phyloP scores from a whole-genome alignment of 2,329 filamentous ascomycete species.

The Cladosporium oxysporum region DNA sequence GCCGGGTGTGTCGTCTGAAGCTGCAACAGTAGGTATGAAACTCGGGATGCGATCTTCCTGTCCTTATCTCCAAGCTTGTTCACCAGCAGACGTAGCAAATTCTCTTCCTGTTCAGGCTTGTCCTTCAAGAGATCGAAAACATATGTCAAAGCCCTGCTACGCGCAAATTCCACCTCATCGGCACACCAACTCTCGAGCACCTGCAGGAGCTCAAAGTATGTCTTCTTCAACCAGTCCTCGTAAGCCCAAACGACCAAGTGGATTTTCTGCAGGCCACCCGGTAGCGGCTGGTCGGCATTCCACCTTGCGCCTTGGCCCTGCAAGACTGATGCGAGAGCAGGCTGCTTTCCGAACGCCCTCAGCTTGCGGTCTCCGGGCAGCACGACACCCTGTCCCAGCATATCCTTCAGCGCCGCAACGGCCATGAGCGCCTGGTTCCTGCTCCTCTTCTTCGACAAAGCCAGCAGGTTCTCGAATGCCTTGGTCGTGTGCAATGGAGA shows the following conservation, averaged over 20 bases:
- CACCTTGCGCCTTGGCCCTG: constrained; percentile 65
- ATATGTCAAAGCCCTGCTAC: constrained; percentile 83
- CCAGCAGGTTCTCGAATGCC: constrained; percentile 80
- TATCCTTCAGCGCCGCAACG: constrained; percentile 89
- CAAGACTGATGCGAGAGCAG: constrained; percentile 70
- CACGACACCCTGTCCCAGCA: constrained; percentile 84
- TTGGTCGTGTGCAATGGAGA: constrained; percentile 92
- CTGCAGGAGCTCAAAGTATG: constrained; percentile 91
- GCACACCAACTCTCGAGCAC: constrained; percentile 89
- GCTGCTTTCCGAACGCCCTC: constrained; percentile 76
- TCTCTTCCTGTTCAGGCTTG: constrained; percentile 96
- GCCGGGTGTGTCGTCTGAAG: constrained; percentile 83
- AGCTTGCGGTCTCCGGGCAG: constrained; percentile 81
- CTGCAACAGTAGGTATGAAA: constrained; percentile 91
- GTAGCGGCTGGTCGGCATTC: constrained; percentile 69
- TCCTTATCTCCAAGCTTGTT: constrained; percentile 97
- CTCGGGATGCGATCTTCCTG: constrained; percentile 90
- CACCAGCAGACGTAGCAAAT: constrained; percentile 83
- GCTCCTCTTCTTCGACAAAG: constrained; percentile 86
- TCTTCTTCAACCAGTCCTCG: constrained; percentile 92
- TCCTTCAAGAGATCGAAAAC: constrained; percentile 89
- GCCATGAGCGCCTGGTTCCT: constrained; percentile 90
- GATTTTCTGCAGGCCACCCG: constrained; percentile 69
- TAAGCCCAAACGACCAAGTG: constrained; percentile 88
- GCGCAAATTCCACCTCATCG: constrained; percentile 92